A percentile compares a stretch with the other conserved stretches of the same genome.
phyloP scores from a whole-genome alignment of 2,329 filamentous ascomycete genomes.

The Cladosporium cucumerinum region DNA sequence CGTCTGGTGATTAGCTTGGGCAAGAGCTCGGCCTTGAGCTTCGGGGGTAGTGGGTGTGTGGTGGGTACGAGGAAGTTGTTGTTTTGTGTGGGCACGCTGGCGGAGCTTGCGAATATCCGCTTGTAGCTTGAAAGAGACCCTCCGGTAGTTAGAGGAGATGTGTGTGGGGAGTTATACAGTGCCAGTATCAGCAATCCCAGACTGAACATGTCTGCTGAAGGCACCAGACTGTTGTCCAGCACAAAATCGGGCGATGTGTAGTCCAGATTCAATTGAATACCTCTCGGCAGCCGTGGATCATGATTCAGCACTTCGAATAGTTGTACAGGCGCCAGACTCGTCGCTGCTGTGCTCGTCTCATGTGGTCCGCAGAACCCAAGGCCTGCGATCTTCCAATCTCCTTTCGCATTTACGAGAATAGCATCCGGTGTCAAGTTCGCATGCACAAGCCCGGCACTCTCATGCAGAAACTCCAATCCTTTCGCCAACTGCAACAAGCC shows the following conservation, averaged over 20 bases:
- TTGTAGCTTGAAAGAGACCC: constrained; percentile 82
- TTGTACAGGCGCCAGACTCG: constrained; percentile 74
- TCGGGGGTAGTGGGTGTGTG: constrained; percentile 73
- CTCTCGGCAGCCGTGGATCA: constrained; percentile 75
- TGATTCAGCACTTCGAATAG: constrained; percentile 81
- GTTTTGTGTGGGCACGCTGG: constrained; percentile 69
- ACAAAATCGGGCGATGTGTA: constrained; percentile 94
- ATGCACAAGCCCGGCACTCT: constrained; percentile 90
- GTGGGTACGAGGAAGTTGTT: constrained; percentile 75
- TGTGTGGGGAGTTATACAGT: constrained; percentile 91
- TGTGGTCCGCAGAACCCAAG: constrained; percentile 82
- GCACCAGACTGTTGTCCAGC: constrained; percentile 80
- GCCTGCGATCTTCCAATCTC: constrained; percentile 98
- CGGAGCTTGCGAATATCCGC: constrained; percentile 73
- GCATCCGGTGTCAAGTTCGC: constrained; percentile 92
- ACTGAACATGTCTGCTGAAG: constrained; percentile 88
- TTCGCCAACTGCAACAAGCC: constrained; percentile 90
- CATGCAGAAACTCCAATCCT: constrained; percentile 90
- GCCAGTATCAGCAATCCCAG: constrained; percentile 83
- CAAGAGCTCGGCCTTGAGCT: constrained; percentile 71
- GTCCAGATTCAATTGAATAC: constrained; percentile 86
- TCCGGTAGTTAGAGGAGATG: constrained; percentile 78
- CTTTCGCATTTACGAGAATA: constrained; percentile 92
- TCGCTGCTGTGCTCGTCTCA: constrained; percentile 62
- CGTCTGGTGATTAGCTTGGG: constrained; percentile 82